These are phyloP conservation scores for Termitomyces sp. DNA, from an alignment of 768 basidiomycete genomes.

Conservation along the genomic window DNA sequence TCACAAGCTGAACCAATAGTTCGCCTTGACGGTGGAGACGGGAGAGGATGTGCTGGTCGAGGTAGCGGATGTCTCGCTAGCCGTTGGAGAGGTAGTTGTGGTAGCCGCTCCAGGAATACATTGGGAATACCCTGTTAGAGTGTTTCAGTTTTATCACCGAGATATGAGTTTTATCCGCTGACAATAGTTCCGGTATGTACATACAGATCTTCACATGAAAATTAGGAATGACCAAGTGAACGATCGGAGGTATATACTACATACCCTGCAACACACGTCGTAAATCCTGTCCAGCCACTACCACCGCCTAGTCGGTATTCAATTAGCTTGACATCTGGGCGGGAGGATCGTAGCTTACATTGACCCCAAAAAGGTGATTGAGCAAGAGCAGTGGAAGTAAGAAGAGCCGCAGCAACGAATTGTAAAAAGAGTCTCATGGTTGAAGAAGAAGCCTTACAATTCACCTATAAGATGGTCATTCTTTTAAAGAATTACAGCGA, in stretches of 20 bases:
- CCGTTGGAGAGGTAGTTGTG: neutral
- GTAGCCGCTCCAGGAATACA: constrained; percentile 26
- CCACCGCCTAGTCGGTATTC: constrained; percentile 11
- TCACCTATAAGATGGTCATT: neutral
- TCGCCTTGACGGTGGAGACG: constrained; percentile 19
- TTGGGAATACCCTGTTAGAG: constrained; percentile 32
- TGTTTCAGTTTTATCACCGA: neutral
- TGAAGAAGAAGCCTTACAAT: neutral
- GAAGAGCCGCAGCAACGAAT: constrained; percentile 1
- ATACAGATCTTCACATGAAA: constrained; percentile 12
- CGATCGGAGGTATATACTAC: neutral
- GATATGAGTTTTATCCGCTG: neutral
- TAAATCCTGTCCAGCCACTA: constrained; percentile 34
- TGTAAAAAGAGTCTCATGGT: neutral
- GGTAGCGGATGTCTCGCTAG: constrained; percentile 1
- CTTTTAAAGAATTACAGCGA: neutral
- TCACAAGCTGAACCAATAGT: constrained; percentile 58
- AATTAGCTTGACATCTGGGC: neutral
- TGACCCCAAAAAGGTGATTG: constrained; percentile 14
- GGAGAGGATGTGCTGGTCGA: constrained; percentile 3
- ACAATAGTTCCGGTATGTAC: constrained; percentile 24
- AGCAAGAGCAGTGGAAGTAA: constrained; percentile 6
- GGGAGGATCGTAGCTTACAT: constrained; percentile 5
- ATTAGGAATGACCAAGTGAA: neutral
- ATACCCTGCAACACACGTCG: constrained; percentile 35